Base-by-base conservation (phyloP, 768 basidiomycete genomes). In the Macrolepiota albuminosa region DNA sequence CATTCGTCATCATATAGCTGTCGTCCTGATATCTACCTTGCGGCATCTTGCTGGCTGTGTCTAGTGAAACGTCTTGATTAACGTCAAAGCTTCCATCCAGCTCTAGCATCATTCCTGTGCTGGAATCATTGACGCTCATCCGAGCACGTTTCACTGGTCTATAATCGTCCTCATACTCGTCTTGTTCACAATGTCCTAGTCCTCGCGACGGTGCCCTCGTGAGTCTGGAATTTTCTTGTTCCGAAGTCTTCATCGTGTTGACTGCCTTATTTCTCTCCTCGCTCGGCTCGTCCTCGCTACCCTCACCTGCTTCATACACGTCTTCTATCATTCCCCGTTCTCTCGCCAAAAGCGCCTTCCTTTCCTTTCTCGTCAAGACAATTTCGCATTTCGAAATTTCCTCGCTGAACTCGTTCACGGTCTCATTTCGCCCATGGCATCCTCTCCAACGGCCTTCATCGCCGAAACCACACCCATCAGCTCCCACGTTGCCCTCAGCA, bases 301-400 rank as follows among this genome's bases (percentile, higher is more conserved):
- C 37, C 4, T 42, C 31, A 26, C 14, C 33, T 37, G 33, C 53
- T 13, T 53, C 49, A 9, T 47, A 53, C 24, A 63, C 60, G 34
- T 58, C 34, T 56, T 67, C 46, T 59, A 61, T 33, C 13, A 45
- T 31, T 26, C 61, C 50, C 18, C 48, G 13, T 36, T 42, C 52
- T 26, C 56, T 47, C 10, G 18, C 65, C 56, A 29, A 54, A 14
- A 69, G 62, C 7, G 67, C 59, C 56, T 57, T 60, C 6, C 81
- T 71, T 60, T 84, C 81, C 26, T 69, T 70, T 43, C 76, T 72
- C 21, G 78, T 79, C 56, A 81, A 63, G 36, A 82, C 66, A 11
- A 82, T 72, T 18, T 72, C 73, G 31, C 68, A 73, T 7, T 53
- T 57, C 1, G 40, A 58, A 29, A 62, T 49, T 53, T 64, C 61